Evolutionary conservation across 495 filamentous ascomycete species (phyloP), one percentile per base, ranked within the genome.

Genomic region (Paragyromitra xinjiangensis): DNA sequence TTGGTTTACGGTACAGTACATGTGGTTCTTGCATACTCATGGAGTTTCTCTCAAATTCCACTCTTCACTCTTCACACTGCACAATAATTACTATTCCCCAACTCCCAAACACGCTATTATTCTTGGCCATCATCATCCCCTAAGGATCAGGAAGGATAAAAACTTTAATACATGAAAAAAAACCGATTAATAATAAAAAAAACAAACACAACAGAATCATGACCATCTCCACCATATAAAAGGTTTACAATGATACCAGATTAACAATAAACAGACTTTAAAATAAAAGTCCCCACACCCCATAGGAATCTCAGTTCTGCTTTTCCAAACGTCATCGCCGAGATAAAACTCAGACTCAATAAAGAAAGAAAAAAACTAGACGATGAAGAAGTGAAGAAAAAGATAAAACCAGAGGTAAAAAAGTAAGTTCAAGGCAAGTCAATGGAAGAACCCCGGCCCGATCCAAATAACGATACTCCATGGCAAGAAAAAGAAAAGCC

Each of bases 381-480:
- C 39, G 50, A 24, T 42, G n/a, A 58, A 56, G 51, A 37, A 24
- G 39, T 3, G 42, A 58, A 29, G 48, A 39, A 61, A 53, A 72
- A 40, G 7, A 16, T 24, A 39, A 40, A 40, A 44, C 5, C 12
- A 70, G 22, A 29, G 40, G 19, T 24, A 58, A 45, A 58, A 45
- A 73, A 24, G 48, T 3, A 61, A 59, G 22, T 48, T 29, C 40
- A 40, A 19, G 34, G 67, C 2, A 64, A 64, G 26, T 53, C 19
- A 37, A 26, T 69, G 19, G 37, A 65, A 50, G 22, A 73, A 58
- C 34, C 62, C 45, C 50, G 7, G 26, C 26, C 48, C 34, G 48
- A 74, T 69, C 71, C 71, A 29, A 69, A 29, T 61, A 69, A 69
- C 42, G 53, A 74, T 74, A 74, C 63, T 59, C 71, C 71, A 19